Evolutionary conservation across 352 stramenopile genomes (phyloP).

Genomic region (Phytophthora sp.): DNA sequence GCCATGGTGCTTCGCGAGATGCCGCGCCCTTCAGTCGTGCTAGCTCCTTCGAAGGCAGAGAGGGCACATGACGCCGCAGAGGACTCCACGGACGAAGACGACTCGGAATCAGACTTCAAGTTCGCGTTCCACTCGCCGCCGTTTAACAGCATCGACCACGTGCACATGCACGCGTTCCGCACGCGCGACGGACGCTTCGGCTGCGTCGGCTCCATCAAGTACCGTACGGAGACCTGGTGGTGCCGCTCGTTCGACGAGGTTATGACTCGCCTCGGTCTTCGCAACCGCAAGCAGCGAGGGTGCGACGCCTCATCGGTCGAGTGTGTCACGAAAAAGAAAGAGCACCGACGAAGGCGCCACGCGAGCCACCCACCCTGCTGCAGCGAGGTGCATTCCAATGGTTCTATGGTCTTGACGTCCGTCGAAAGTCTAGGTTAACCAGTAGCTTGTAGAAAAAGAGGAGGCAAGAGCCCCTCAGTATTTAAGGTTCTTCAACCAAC

Average conservation of each 20-base stretch:
- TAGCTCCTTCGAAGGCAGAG: constrained; percentile 26
- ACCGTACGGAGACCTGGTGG: constrained; percentile 88
- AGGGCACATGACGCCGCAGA: constrained; percentile 12
- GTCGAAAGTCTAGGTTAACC: constrained; percentile 30
- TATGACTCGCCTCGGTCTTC: constrained; percentile 47
- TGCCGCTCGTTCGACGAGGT: constrained; percentile 84
- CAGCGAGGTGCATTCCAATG: constrained; percentile 19
- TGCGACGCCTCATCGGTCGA: constrained; percentile 11
- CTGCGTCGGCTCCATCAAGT: constrained; percentile 82
- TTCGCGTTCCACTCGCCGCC: constrained; percentile 86
- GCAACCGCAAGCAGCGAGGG: constrained; percentile 8
- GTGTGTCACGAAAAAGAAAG: constrained; percentile 5
- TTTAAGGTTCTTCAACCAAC: constrained; percentile 23
- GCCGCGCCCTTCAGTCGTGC: constrained; percentile 28
- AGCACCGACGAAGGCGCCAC: constrained; percentile 20
- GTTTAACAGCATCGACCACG: constrained; percentile 92
- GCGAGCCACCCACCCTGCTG: constrained; percentile 19
- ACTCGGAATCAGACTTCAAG: constrained; percentile 59
- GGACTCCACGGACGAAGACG: constrained; percentile 22
- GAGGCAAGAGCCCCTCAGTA: constrained; percentile 3
- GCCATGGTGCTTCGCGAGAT: constrained; percentile 54
- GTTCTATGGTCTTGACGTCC: constrained; percentile 20
- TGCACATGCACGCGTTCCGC: constrained; percentile 90
- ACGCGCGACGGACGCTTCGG: constrained; percentile 62
- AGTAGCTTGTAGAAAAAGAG: constrained; percentile 17